Base-by-base conservation (phyloP, 495 filamentous ascomycete species). In the Clavariopsis aquatica region DNA sequence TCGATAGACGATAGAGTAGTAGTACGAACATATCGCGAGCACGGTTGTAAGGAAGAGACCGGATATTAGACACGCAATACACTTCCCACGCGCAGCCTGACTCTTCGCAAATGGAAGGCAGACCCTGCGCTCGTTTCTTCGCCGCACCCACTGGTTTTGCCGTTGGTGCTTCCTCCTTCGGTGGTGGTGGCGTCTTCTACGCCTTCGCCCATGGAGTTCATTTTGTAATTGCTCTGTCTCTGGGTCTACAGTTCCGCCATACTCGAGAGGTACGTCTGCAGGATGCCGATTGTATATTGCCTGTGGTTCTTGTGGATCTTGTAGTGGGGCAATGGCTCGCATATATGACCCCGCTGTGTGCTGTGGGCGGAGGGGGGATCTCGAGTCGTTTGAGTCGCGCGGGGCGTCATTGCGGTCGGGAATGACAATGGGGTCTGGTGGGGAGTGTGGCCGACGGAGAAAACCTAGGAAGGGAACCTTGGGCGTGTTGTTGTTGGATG, bases 271-370 rank as follows among this genome's bases (percentile, higher is more conserved):
- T 28, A 66, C 57, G 24, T 66, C 64, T 38, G 64, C 64, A 8
- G 64, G 64, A 52, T 66, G 64, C 1, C 64, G 36, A 23, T 36
- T 46, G 38, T 53, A 54, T 31, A 52, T 27, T 4, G 43, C 17
- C 31, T 41, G 41, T n/a, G 67, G 62, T 23, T 62, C 49, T 45
- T 47, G 29, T 10, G 51, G 57, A 20, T 41, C 57, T 19, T 62
- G 23, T 19, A 63, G 31, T 1, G 63, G 58, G 23, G 28, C 55
- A 54, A 70, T 70, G 1, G 27, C 43, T 9, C 63, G 52, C 22
- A 68, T 60, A 31, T 71, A 71, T 19, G 69, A 71, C 26, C 64
- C 60, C 20, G 69, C 69, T 36, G 69, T 71, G 51, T 68, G 64
- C 19, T 57, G 64, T 26, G 69, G 64, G 12, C 51, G 64, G 12